phyloP scores from a whole-genome alignment of 1,139 yeast genomes.

The Kodamaea alishanica region DNA sequence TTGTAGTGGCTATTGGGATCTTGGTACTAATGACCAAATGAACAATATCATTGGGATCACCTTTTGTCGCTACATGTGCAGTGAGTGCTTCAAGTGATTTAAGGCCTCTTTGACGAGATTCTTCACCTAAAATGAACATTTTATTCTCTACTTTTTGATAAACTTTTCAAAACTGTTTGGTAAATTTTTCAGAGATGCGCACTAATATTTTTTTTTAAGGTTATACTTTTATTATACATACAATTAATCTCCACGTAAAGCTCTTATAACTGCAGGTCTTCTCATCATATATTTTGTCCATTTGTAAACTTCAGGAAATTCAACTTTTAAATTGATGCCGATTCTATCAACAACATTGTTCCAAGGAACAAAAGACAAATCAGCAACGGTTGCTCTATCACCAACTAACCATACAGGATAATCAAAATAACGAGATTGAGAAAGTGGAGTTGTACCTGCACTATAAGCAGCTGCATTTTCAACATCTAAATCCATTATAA shows the following conservation, averaged over 20 bases:
- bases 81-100: conserved; percentile 37
- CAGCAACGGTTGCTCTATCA: conserved; percentile 86
- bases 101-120: conserved; percentile 21
- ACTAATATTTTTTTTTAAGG: not conserved
- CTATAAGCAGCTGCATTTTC: conserved; percentile 88
- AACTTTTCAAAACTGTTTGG: not conserved
- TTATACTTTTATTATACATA: conserved; percentile 1
- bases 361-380: conserved; percentile 93
- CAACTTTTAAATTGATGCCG: conserved; percentile 81
- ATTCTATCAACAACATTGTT: conserved; percentile 91
- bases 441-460: conserved; percentile 83
- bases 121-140: conserved; percentile 28
- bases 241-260: conserved; percentile 57
- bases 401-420: conserved; percentile 96
- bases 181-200: not conserved
- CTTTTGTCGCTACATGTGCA: conserved; percentile 24
- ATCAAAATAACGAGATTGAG: conserved; percentile 83
- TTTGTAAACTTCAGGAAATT: conserved; percentile 92
- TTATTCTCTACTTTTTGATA: not conserved
- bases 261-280: conserved; percentile 78
- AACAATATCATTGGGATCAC: conserved; percentile 29
- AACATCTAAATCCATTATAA: conserved; percentile 85
- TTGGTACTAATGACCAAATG: conserved; percentile 54
- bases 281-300: conserved; percentile 95
- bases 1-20: conserved; percentile 43